Base-by-base conservation (phyloP, 176 grass and related monocot species). In the Microstegium vimineum region DNA sequence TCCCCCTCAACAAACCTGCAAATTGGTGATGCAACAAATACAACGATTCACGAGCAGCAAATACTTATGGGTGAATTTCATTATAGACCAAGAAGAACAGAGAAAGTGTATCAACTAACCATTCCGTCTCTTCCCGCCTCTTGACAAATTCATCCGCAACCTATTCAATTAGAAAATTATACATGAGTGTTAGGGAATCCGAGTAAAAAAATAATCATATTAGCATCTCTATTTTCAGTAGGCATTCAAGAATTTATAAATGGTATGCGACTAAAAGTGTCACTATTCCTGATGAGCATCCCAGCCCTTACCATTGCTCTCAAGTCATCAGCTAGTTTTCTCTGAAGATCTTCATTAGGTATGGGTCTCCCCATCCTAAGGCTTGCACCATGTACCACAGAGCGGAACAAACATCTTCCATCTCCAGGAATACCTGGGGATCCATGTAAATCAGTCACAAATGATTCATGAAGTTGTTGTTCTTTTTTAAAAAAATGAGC, bases 101-200 rank as follows among this genome's bases (percentile, higher is more conserved):
- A 65, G 12, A 76, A 79, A 72, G 40, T 6, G 30, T 17, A 73
- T 40, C 11, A 33, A 89, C 89, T 85, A 49, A 92, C 96, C 96
- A 95, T 94, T 99, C 93, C 22, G 87, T 91, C 79, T 95, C 93
- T 79, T 79, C 71, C 3, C 83, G 78, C 31, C 96, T 95, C 83
- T 83, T 94, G 35, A 95, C 45, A 90, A 95, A 95, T 85, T 95
- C 96, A 81, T 99, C 81, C 0, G 93, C 96, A 37, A 95, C 90
- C 92, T 98, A 15, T 69, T 47, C 62, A 87, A 30, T 68, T 8
- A 51, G 34, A 32, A 59, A 38, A 61, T 38, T 47, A 81, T 31
- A 81, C 13, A 86, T n/a, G 28, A 67, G 34, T 1, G 46, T 75
- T 63, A 62, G n/a, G 10, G 52, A 42, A 67, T 41, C 33, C 6